Base-by-base conservation (phyloP, 495 filamentous ascomycete genomes). In the Penicillium cosmopolitanum region DNA sequence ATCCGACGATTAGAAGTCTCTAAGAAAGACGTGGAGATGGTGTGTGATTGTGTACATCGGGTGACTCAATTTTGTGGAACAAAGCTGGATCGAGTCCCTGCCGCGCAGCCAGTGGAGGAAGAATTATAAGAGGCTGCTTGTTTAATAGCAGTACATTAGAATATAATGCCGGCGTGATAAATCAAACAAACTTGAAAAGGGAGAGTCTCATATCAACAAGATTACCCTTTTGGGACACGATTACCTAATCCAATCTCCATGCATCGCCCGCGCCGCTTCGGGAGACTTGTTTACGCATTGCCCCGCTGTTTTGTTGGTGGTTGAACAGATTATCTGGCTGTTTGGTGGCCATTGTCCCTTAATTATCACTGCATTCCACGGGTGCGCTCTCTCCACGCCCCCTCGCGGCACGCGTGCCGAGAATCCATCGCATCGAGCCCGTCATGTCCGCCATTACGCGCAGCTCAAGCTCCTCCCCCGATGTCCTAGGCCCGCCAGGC, bases 401-500 rank as follows among this genome's bases (percentile, higher is more conserved):
- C 60, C 58, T 64, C 56, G 62, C 60, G 63, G 63, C 55, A 70
- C 65, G 65, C 65, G 67, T 66, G 67, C 60, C 62, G 61, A 63
- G 58, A 60, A 60, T 67, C 57, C 58, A 53, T 61, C 59, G 50
- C 57, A 56, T 43, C 51, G 53, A 65, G 58, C 55, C 51, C 67
- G 59, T 60, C 55, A 71, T 69, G 66, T 69, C 69, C 44, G 62
- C 50, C 66, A 71, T 60, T 60, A 73, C 72, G 61, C 72, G 70
- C 66, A 77, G 71, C 58, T 55, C 69, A 43, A 77, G 68, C 66
- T 79, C 78, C 64, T 80, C 77, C 42, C 76, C 78, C 44, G 78
- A 80, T 71, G 68, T 77, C 58, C 72, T 80, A 56, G 76, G 74
- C 36, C 77, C 78, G 38, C 69, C 77, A 61, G 78, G 76, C 53